These are phyloP conservation scores for Leishmania guyanensis DNA, from an alignment of 208 protist genomes.

Conservation along the genomic window DNA sequence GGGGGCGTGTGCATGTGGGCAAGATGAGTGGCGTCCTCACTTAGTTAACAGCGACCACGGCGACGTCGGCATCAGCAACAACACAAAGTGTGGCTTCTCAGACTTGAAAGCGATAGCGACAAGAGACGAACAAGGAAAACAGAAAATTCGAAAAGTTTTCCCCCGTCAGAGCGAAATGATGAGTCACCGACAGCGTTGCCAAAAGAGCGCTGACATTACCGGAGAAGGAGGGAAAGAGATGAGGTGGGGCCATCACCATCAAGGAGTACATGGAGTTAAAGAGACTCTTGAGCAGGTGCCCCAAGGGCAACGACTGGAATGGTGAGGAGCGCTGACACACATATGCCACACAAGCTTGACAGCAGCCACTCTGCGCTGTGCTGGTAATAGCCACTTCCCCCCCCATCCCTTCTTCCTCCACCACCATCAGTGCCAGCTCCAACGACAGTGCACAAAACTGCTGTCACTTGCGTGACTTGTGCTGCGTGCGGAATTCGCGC, in stretches of 20 bases:
- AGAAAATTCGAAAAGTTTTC: neutral
- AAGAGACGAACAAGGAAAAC: neutral
- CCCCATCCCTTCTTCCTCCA: neutral
- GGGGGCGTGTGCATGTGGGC: neutral
- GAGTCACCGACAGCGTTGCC: neutral
- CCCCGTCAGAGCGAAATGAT: neutral
- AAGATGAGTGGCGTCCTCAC: neutral
- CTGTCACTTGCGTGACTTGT: constrained; percentile 77
- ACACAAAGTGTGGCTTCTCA: neutral
- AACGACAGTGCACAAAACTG: neutral
- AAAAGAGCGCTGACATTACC: neutral
- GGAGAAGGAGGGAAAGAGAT: constrained; percentile 11
- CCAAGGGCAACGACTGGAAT: neutral
- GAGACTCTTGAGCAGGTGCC: neutral
- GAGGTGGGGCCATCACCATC: neutral
- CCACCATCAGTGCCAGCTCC: neutral
- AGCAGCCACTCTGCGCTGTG: neutral
- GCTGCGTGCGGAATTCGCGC: constrained; percentile 88
- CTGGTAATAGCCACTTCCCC: neutral
- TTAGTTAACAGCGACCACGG: neutral
- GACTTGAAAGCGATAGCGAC: neutral
- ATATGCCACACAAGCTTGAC: neutral
- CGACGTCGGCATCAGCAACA: neutral
- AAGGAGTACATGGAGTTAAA: neutral
- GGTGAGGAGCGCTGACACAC: neutral